Conservation (phyloP, 2,329 filamentous ascomycete genomes). For the Cercospora canescens region DNA sequence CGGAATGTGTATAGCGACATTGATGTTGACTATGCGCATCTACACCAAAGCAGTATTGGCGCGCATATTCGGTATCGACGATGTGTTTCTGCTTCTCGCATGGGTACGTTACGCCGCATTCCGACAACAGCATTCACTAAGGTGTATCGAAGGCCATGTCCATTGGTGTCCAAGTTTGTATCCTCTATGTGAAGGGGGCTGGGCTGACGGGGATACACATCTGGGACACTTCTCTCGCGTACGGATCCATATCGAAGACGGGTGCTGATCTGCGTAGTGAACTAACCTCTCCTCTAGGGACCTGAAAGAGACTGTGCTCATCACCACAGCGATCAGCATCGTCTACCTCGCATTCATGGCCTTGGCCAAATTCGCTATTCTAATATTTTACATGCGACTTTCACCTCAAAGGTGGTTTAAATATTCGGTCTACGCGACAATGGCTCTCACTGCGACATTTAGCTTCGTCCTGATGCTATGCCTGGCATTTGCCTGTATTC, state of each 20-base stretch:
- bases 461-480: conserved; percentile 9
- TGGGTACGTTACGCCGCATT: conserved; percentile 7
- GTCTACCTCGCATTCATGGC: conserved; percentile 18
- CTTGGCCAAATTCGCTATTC: conserved; percentile 18
- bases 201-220: conserved; percentile 16
- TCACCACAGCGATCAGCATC: conserved; percentile 11
- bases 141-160: conserved; percentile 8
- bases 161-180: conserved; percentile 14
- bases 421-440: conserved; percentile 13
- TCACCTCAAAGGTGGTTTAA: conserved; percentile 16
- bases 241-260: too few relatives aligned
- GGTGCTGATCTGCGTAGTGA: too few relatives aligned
- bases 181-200: conserved; percentile 9
- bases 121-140: background rate
- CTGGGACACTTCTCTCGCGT: conserved; percentile 11
- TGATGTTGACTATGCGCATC: conserved; percentile 14
- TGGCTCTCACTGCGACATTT: conserved; percentile 13
- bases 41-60: conserved; percentile 22
- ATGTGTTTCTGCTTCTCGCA: conserved; percentile 15
- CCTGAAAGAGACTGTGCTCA: conserved; percentile 2
- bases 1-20: conserved; percentile 18
- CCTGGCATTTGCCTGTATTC: conserved; percentile 20
- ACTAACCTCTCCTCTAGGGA: background rate
- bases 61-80: conserved; percentile 18
- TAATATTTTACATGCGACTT: conserved; percentile 19